Conservation (phyloP, 2,329 filamentous ascomycete species). For the Dactylellina drechsleri region DNA sequence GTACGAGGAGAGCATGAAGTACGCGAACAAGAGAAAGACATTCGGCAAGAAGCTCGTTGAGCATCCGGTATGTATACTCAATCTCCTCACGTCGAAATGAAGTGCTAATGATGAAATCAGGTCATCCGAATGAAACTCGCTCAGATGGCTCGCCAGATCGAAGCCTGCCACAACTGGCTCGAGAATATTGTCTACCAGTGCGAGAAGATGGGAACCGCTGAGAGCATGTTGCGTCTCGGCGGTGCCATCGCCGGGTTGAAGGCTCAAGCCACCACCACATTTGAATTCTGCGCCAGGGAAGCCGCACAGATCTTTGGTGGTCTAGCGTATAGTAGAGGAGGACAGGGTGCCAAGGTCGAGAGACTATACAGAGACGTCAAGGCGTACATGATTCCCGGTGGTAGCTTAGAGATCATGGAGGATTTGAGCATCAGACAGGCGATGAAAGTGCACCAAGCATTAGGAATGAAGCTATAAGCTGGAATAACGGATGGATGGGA, state of each 20-base stretch:
- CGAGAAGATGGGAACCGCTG: constrained; percentile 88
- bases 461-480: constrained; percentile 91
- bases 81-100: not conserved
- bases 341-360: constrained; percentile 95
- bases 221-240: constrained; percentile 94
- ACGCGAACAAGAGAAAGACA: constrained; percentile 94
- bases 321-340: constrained; percentile 87
- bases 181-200: constrained; percentile 96
- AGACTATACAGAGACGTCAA: constrained; percentile 92
- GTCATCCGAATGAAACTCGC: constrained; percentile 98
- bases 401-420: constrained; percentile 98
- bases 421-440: constrained; percentile 94
- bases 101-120: not conserved
- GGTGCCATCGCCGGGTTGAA: constrained; percentile 94
- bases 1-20: constrained; percentile 96
- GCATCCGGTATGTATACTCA: constrained; percentile 69
- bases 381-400: constrained; percentile 95
- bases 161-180: constrained; percentile 95
- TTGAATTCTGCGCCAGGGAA: constrained; percentile 97
- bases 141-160: constrained; percentile 97
- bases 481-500: not conserved
- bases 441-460: constrained; percentile 83
- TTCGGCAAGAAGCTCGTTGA: constrained; percentile 97
- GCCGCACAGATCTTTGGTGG: constrained; percentile 98
- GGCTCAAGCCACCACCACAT: constrained; percentile 91